Evolutionary conservation across 192 early-diverging fungal species (phyloP), one percentile per base, ranked within the genome.

Genomic region (Backusella mclennaniae): DNA sequence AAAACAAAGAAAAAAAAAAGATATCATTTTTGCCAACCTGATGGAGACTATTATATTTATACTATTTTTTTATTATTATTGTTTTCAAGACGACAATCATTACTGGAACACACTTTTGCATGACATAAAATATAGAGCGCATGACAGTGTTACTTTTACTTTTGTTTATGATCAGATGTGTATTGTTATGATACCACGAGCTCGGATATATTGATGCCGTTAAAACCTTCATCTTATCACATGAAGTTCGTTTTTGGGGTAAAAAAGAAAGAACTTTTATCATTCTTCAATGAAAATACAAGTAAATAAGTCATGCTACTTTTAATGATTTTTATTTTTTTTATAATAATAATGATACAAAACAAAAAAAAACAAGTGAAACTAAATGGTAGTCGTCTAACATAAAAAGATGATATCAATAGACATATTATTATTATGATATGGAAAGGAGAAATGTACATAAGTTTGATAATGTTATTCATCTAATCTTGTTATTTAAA

Each of bases 291-390:
- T 31, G 2, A 31, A 31, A 12, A 4, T 12, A 59, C 21, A 23
- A 23, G 8, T 26, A 29, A 26, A 26, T 3, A 53, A 6, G 21
- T 53, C 19, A 53, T 8, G 11, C 2, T 38, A 38, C n/a, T 59
- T 12, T 3, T 26, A 11, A 26, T 59, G 8, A 0, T 26, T 69
- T 69, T 36, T 39, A 8, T 35, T 21, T 69, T 69, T 3, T 69
- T 69, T 68, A n/a, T 36, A 38, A 38, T 68, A 38, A n/a, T 68
- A 68, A n/a, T 38, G 67, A 69, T 36, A 69, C 8, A 69, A 68
- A 39, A 39, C 38, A 26, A 67, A 29, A 39, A 41, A 21, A 33
- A 33, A 33, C 33, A 38, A 39, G 56, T 63, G 23, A 14, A 29
- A 29, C 23, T 29, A 63, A 63, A 63, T 63, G 56, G 56, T 63